Evolutionary conservation across 768 basidiomycete genomes (phyloP).

Genomic region (Mycena indigotica): DNA sequence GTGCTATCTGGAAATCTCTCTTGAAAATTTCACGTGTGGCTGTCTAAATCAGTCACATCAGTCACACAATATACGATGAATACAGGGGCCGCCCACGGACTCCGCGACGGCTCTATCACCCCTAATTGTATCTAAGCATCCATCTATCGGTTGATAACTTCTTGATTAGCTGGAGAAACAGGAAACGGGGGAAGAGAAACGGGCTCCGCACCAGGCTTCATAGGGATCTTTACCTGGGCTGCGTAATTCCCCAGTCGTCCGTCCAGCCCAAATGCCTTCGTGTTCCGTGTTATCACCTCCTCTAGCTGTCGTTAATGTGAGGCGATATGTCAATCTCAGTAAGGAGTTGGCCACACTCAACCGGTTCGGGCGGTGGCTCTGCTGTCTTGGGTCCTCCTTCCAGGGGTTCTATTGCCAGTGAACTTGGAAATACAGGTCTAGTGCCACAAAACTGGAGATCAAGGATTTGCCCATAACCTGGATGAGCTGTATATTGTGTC

Average conservation of each 20-base stretch:
- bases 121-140: slow-evolving; percentile 34
- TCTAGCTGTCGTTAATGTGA: slow-evolving; percentile 8
- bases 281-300: slow-evolving; percentile 20
- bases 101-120: slow-evolving; percentile 42
- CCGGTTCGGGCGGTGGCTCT: slow-evolving; percentile 22
- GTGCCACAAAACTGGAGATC: slow-evolving; percentile 31
- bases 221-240: slow-evolving; percentile 27
- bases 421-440: slow-evolving; percentile 29
- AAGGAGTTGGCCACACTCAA: slow-evolving; percentile 1
- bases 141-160: slow-evolving; percentile 31
- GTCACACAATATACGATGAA: slow-evolving; percentile 41
- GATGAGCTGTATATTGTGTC: slow-evolving; percentile 32
- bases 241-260: slow-evolving; percentile 32
- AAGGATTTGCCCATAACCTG: slow-evolving; percentile 34
- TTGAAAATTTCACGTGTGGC: no score
- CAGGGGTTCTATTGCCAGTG: slow-evolving; percentile 20
- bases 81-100: slow-evolving; percentile 37
- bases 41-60: no score
- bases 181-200: slow-evolving; percentile 30
- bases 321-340: slow-evolving; percentile 4
- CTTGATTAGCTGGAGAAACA: slow-evolving; percentile 29
- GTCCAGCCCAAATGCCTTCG: slow-evolving; percentile 33
- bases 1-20: no score
- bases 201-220: slow-evolving; percentile 28
- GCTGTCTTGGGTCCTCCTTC: slow-evolving; percentile 36